A percentile compares a stretch with the other conserved stretches of the same genome.
phyloP scores from a whole-genome alignment of 176 grass and related monocot genomes.

The maize (Zea mays) region DNA sequence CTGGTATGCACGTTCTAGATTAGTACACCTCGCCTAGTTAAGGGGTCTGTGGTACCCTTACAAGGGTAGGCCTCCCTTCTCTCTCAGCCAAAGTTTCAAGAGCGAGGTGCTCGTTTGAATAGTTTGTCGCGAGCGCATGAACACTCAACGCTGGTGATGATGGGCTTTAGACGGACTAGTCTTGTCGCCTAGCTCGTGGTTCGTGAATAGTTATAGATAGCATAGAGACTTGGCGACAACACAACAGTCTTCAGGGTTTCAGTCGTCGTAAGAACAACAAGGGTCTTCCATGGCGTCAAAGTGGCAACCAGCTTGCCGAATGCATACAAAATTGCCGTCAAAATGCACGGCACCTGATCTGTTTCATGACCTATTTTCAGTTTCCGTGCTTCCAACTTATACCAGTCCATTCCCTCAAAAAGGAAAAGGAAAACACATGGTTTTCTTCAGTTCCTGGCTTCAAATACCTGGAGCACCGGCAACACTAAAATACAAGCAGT shows the following conservation, averaged over 20 bases:
- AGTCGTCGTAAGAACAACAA: not conserved
- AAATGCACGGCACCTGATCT: slow-evolving; percentile 11
- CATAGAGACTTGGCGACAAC: not conserved
- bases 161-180: too few species aligned
- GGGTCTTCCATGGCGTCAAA: not conserved
- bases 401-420: not conserved
- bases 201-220: not conserved
- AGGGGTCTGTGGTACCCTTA: too few species aligned
- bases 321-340: slow-evolving; percentile 13
- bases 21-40: too few species aligned
- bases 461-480: not conserved
- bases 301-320: not conserved
- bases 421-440: not conserved
- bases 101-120: too few species aligned
- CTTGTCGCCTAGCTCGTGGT: too few species aligned
- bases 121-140: too few species aligned
- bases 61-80: too few species aligned
- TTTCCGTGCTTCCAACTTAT: not conserved
- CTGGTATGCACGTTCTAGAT: too few species aligned
- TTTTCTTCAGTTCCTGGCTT: not conserved
- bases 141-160: too few species aligned
- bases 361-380: not conserved
- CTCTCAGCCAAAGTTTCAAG: too few species aligned
- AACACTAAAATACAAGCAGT: not conserved
- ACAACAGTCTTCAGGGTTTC: not conserved